Base-by-base conservation (phyloP, 768 basidiomycete species). In the Auriscalpium microsporum region DNA sequence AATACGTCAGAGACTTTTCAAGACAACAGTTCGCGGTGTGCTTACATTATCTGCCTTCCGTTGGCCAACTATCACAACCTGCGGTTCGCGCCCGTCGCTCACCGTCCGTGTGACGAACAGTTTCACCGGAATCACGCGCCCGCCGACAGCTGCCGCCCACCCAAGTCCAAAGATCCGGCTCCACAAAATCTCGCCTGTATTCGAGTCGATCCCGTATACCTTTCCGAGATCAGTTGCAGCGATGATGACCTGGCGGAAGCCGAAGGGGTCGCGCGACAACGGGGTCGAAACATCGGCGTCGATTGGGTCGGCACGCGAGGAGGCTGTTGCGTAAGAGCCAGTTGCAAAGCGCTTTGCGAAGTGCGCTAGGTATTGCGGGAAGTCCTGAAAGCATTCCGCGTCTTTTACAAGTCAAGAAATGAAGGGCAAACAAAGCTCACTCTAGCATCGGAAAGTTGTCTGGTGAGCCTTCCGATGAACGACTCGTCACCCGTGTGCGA, bases 161-260 rank as follows among this genome's bases (percentile, higher is more conserved):
- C 86, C 87, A 33, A 87, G 73, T 0, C 90, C 88, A 2, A 95
- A 74, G 2, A 89, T 72, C 10, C 82, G 80, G 59, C 79, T 85
- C 94, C 94, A 97, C 1, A 95, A 64, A 34, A 91, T 75, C 2
- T 77, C 73, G 0, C 94, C 94, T 45, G 75, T 87, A 10, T 82
- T 79, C 1, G 89, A 86, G 62, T 96, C 92, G 45, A 97, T 69
- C 0, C 84, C 94, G 63, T 83, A 92, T 0, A 94, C 60, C 63
- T 90, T 92, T 2, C 92, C 91, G 33, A 78, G 73, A 1, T 73
- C 61, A 3, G 88, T 91, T 0, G 83, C 87, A 7, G 74, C 77
- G 4, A 95, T 79, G 46, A 94, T 79, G 33, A 96, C 68, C 65
- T 96, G 90, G 38, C 86, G 78, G 71, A 96, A 91, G 0, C 92